Base-by-base conservation (phyloP, 2,329 filamentous ascomycete genomes). In the Fonsecaea pedrosoi region DNA sequence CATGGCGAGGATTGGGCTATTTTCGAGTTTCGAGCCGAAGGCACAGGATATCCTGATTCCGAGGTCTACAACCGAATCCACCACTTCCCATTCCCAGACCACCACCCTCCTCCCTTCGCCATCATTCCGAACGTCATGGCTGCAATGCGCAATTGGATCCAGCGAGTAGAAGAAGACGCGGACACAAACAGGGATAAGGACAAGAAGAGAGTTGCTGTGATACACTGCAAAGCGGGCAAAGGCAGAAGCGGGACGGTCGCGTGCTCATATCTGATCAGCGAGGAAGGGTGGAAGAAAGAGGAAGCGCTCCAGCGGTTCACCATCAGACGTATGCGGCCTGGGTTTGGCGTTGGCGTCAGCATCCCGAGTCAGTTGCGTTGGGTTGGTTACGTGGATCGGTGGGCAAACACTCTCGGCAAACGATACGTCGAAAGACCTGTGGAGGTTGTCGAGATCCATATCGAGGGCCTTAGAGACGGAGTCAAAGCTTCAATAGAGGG, bases 151-250 rank as follows among this genome's bases (percentile, higher is more conserved):
- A 92, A 94, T 74, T 98, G 94, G 92, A 77, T 96, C 61, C 82
- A 85, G 55, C 85, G 85, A 13, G 82, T 82, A 9, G 81, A 83
- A 12, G 73, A 81, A 1, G 77, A 79, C 0, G 75, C 77, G 9
- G 74, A 74, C 6, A 55, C 67, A 9, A 70, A 68, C 0, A 63
- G 66, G 2, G 64, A 77, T 25, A 77, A 80, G 32, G 75, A 78
- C 30, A 81, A 82, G 42, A 75, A 78, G 30, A 84, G 92, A 38
- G 92, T 98, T 0, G 90, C 90, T 0, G 94, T 98, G 6, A 92
- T 98, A 7, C 95, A 99, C 78, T 98, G 95, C 82, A 98, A 98
- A 77, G 95, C 95, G 0, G 95, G 95, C 2, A 99, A 99, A 79
- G 95, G 95, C 1, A 85, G 95, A 59, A 96, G 92, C 71, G 95